Conservation (phyloP, 2,329 filamentous ascomycete genomes). For the Teratosphaeria pseudoeucalypti region DNA sequence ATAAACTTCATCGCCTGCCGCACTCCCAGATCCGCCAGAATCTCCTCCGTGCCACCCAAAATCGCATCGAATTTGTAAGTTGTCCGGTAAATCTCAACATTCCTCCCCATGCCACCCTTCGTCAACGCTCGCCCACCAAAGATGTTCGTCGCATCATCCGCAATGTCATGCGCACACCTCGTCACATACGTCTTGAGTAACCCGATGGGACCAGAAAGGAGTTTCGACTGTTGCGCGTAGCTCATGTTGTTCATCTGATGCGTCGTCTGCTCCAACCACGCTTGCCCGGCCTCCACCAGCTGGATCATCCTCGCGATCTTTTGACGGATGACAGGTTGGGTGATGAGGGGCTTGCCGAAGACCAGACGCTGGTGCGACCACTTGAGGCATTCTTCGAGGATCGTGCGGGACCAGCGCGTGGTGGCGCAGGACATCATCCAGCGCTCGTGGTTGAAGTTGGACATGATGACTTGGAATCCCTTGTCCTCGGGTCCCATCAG, state of each 20-base stretch:
- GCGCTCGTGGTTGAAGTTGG: slow-evolving; percentile 69
- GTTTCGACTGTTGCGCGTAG: slow-evolving; percentile 63
- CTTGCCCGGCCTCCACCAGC: slow-evolving; percentile 68
- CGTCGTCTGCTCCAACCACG: slow-evolving; percentile 75
- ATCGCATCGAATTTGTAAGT: slow-evolving; percentile 63
- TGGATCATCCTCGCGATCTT: slow-evolving; percentile 88
- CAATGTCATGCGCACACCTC: slow-evolving; percentile 68
- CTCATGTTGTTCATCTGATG: slow-evolving; percentile 84
- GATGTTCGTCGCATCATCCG: slow-evolving; percentile 75
- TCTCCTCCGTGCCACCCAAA: slow-evolving; percentile 72
- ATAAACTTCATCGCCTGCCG: slow-evolving; percentile 75
- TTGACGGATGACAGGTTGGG: slow-evolving; percentile 70
- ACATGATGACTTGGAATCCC: slow-evolving; percentile 73
- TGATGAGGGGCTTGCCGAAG: slow-evolving; percentile 70
- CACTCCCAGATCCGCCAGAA: slow-evolving; percentile 70
- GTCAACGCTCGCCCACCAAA: slow-evolving; percentile 76
- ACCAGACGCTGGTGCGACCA: slow-evolving; percentile 82
- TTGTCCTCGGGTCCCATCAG: slow-evolving; percentile 75
- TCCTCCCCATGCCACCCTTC: slow-evolving; percentile 69
- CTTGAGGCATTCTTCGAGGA: slow-evolving; percentile 76
- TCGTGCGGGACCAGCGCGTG: slow-evolving; percentile 53
- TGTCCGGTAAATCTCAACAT: slow-evolving; percentile 75
- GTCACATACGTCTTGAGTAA: slow-evolving; percentile 72
- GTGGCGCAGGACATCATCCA: slow-evolving; percentile 41
- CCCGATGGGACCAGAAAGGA: slow-evolving; percentile 70